A percentile compares a stretch with the other conserved stretches of the same genome.
phyloP scores from a whole-genome alignment of 2,329 filamentous ascomycete species.

The Fusarium sp. region DNA sequence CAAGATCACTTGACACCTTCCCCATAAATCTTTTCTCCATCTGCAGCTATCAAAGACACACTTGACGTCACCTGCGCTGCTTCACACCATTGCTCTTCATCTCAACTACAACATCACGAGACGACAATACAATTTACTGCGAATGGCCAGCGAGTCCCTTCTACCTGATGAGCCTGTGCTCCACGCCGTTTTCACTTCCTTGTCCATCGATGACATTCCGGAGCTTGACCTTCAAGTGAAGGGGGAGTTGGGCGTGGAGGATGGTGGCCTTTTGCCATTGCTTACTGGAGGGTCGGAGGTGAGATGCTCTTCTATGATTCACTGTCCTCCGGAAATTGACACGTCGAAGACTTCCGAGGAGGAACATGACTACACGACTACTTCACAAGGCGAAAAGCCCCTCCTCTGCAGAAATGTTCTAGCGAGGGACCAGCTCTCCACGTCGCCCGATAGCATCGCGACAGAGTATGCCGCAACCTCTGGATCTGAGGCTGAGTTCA shows the following conservation, averaged over 20 bases:
- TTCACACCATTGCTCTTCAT: neutral
- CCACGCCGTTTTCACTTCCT: neutral
- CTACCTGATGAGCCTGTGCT: conserved; percentile 9
- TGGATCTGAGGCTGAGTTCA: conserved; percentile 36
- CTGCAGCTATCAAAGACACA: neutral
- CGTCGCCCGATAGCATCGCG: conserved; percentile 6
- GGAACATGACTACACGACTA: neutral
- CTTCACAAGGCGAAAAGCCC: conserved; percentile 5
- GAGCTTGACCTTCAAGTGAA: conserved; percentile 1
- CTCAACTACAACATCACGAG: neutral
- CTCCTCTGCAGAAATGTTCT: conserved; percentile 12
- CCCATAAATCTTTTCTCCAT: neutral
- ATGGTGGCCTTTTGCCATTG: neutral
- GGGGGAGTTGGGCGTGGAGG: neutral
- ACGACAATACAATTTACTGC: neutral
- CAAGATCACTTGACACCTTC: neutral
- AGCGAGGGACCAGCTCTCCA: neutral
- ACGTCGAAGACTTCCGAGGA: neutral
- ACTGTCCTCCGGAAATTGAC: conserved; percentile 6
- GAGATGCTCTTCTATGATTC: neutral
- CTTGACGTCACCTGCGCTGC: neutral
- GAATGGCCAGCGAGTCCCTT: conserved; percentile 7
- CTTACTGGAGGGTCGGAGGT: conserved; percentile 11
- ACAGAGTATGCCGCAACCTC: conserved; percentile 34
- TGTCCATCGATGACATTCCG: conserved; percentile 7